Evolutionary conservation across 2,329 filamentous ascomycete species (phyloP).

Genomic region (Arthrobotrys entomopaga): DNA sequence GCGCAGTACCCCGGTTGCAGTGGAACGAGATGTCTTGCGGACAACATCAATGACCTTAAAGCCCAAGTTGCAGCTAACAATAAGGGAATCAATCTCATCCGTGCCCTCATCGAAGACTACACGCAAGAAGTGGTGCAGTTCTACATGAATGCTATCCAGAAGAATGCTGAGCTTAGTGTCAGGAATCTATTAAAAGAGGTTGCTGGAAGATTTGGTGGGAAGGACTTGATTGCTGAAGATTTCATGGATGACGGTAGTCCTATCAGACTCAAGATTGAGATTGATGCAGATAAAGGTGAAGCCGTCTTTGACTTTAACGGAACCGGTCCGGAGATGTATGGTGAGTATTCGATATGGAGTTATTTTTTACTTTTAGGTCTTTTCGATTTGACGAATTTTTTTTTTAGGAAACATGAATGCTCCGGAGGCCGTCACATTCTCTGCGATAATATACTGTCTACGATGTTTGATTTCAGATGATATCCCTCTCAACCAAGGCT

Average conservation of each 20-base stretch:
- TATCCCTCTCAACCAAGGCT: conserved; percentile 88
- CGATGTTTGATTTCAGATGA: conserved; percentile 82
- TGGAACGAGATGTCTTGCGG: conserved; percentile 79
- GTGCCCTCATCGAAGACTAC: conserved; percentile 78
- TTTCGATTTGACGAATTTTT: neutral
- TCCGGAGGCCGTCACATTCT: conserved; percentile 82
- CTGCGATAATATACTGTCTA: conserved; percentile 85
- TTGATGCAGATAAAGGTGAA: conserved; percentile 77
- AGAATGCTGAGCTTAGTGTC: conserved; percentile 81
- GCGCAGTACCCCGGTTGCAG: conserved; percentile 79
- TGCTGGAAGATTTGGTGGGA: conserved; percentile 74
- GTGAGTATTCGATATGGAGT: conserved; percentile 61
- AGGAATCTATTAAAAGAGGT: conserved; percentile 77
- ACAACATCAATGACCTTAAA: conserved; percentile 87
- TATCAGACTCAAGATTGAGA: conserved; percentile 78
- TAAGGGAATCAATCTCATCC: conserved; percentile 82
- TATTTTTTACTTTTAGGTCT: neutral
- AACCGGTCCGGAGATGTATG: conserved; percentile 82
- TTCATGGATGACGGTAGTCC: conserved; percentile 89
- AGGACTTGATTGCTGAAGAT: conserved; percentile 78
- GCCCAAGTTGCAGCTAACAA: conserved; percentile 88
- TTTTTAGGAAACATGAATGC: conserved; percentile 76
- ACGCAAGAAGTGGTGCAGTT: conserved; percentile 80
- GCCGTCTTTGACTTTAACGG: conserved; percentile 82
- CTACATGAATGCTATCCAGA: conserved; percentile 85